Conservation (phyloP, 164 flowering plant species). For the Annona squamosa region DNA sequence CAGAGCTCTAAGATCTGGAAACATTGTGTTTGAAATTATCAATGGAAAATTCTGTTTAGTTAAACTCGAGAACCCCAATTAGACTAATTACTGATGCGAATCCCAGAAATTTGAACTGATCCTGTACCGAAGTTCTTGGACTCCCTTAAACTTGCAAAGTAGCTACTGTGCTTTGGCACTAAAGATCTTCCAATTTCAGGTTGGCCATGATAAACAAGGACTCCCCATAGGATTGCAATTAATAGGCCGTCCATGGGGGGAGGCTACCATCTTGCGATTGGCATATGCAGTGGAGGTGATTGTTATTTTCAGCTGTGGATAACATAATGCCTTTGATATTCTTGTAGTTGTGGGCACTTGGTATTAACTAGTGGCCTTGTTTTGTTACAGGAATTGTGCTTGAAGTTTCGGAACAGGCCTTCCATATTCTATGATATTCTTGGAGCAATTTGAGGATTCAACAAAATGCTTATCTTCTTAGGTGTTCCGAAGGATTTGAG, state of each 20-base stretch:
- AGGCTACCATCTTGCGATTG: constrained; percentile 77
- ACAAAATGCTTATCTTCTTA: background rate
- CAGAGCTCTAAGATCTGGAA: too few relatives aligned
- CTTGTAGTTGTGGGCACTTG: background rate
- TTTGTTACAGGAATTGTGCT: constrained; percentile 53
- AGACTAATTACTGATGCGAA: too few relatives aligned
- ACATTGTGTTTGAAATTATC: too few relatives aligned
- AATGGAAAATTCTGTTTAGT: too few relatives aligned
- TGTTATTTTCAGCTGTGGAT: background rate
- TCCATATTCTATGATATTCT: constrained; percentile 53
- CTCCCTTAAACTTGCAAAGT: too few relatives aligned
- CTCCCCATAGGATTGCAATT: constrained; percentile 95
- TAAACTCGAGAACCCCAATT: too few relatives aligned
- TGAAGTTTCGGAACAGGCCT: constrained; percentile 50
- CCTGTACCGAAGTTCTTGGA: too few relatives aligned
- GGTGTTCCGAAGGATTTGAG: too few relatives aligned
- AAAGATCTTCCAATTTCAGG: constrained; percentile 31
- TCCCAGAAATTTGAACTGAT: too few relatives aligned
- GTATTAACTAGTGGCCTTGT: background rate
- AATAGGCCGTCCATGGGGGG: constrained; percentile 95
- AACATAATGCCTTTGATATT: background rate
- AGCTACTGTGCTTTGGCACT: background rate
- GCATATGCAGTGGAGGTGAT: constrained; percentile 81
- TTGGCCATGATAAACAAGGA: constrained; percentile 95
- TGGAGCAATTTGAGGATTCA: constrained; percentile 18